Base-by-base conservation (phyloP, 2,329 filamentous ascomycete genomes). In the Aspergillus neotritici region DNA sequence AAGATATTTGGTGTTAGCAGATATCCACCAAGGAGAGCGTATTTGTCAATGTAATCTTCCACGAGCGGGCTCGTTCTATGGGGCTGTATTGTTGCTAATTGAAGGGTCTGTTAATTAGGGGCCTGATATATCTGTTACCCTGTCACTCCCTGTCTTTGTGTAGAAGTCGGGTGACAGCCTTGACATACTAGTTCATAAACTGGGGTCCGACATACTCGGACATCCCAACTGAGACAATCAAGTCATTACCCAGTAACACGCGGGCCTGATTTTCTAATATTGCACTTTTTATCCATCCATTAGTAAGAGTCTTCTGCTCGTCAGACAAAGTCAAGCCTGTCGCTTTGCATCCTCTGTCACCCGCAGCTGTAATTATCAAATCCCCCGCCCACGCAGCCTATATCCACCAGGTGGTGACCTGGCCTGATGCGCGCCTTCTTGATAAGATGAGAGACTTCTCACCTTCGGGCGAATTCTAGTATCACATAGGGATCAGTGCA, bases 1-100 rank as follows among this genome's bases (percentile, higher is more conserved):
- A 83, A 65, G 51, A 81, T 75, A 11, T 72, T 77, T 28, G 73
- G 71, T 3, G 75, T 76, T 0, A 79, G 79, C 5, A 88, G 68
- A 56, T 87, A 83, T 1, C 84, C 85, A n/a, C 84, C 84, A 0
- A 84, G 85, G 64, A 89, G 88, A 42, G 88, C 87, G 64, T 88
- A 86, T 49, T 82, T 80, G 44, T 83, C 78, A 58, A 88, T 87
- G 64, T 88, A 88, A 35, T 87, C 84, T 61, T 84, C 79, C 3
- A 77, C 75, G 53, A 76, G 79, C 13, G 78, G 74, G 57, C 87
- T 87, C 6, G 75, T 76, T 49, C 80, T 78, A 58, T 86, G 83
- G 40, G 82, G 41, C 50, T 53, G 28, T 3, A 25, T 3, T 8
- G 9, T 9, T 8, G 21, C 9, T 8, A 25, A 9, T 25, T 2